A percentile compares a stretch with the other conserved stretches of the same genome.
Conservation (phyloP, 805 yeast species). For the Priceomyces carsonii region DNA sequence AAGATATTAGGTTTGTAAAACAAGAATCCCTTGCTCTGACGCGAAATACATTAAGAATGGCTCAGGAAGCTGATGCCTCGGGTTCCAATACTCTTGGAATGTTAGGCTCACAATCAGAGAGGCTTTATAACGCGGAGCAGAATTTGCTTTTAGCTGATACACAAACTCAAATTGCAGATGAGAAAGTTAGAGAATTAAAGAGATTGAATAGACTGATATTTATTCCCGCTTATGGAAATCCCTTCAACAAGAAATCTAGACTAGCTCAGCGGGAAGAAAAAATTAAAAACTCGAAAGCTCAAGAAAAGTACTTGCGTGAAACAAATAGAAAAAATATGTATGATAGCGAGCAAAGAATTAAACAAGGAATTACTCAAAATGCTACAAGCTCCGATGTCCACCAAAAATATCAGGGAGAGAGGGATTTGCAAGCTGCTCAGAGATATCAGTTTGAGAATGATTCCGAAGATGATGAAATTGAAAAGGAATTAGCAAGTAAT, state of each 20-base stretch:
- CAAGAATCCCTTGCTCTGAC: conserved; percentile 86
- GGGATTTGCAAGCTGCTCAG: conserved; percentile 57
- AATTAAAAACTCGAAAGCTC: conserved; percentile 59
- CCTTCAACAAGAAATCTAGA: conserved; percentile 81
- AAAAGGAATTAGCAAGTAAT: conserved; percentile 80
- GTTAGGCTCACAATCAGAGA: conserved; percentile 92
- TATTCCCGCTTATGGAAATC: conserved; percentile 74
- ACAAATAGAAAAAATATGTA: conserved; percentile 58
- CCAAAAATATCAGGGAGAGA: conserved; percentile 53
- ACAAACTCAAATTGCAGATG: conserved; percentile 80
- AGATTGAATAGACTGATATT: conserved; percentile 79
- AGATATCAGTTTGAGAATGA: conserved; percentile 85
- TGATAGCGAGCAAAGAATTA: conserved; percentile 68
- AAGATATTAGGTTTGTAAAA: conserved; percentile 78
- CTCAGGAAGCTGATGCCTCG: conserved; percentile 48
- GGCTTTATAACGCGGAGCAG: conserved; percentile 76
- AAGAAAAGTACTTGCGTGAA: conserved; percentile 64
- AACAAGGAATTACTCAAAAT: conserved; percentile 53
- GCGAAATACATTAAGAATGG: conserved; percentile 69
- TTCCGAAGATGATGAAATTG: conserved; percentile 91
- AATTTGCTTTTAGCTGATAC: conserved; percentile 75
- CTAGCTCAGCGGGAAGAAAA: conserved; percentile 71
- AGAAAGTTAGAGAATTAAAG: conserved; percentile 75
- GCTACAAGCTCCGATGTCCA: conserved; percentile 37
- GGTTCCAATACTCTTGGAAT: conserved; percentile 78